Percentiles rank a stretch among this genome's conserved stretches.
These are phyloP conservation scores for Calophaca sinica DNA, from an alignment of 306 rosid genomes.

Conservation along the genomic window DNA sequence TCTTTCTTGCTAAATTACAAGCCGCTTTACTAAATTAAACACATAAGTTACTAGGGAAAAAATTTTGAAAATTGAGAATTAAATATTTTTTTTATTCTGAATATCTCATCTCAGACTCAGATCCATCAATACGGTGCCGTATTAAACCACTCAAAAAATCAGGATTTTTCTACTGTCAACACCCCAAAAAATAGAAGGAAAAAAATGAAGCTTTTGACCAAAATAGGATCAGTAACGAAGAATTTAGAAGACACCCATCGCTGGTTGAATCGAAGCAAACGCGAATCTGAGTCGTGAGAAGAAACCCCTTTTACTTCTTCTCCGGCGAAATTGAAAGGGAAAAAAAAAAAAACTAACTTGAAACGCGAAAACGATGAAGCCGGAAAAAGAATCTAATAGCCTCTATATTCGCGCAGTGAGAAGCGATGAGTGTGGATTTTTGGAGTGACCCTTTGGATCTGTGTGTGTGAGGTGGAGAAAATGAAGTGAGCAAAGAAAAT, in stretches of 20 bases:
- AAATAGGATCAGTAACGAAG: conserved; percentile 24
- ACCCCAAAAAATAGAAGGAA: neutral
- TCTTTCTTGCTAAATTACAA: conserved; percentile 43
- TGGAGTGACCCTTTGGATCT: conserved; percentile 59
- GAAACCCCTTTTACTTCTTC: conserved; percentile 27
- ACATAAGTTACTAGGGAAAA: conserved; percentile 34
- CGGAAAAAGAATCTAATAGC: conserved; percentile 45
- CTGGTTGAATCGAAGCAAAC: conserved; percentile 39
- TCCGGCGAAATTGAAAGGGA: neutral
- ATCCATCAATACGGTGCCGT: conserved; percentile 57
- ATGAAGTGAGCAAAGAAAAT: conserved; percentile 25
- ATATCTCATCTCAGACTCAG: conserved; percentile 61
- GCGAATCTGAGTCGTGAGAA: conserved; percentile 31
- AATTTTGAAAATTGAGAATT: neutral
- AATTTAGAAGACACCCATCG: conserved; percentile 31
- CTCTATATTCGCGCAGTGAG: conserved; percentile 38
- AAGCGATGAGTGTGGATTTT: conserved; percentile 7
- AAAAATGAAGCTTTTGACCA: conserved; percentile 10
- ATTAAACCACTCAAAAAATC: conserved; percentile 33
- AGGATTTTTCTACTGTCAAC: conserved; percentile 21
- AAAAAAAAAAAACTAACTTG: neutral
- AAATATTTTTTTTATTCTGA: conserved; percentile 24
- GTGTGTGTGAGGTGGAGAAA: conserved; percentile 6
- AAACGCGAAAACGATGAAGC: conserved; percentile 4
- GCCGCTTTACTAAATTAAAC: conserved; percentile 43